phyloP scores from a whole-genome alignment of 2,329 filamentous ascomycete genomes.

The Albifimbria verrucaria region DNA sequence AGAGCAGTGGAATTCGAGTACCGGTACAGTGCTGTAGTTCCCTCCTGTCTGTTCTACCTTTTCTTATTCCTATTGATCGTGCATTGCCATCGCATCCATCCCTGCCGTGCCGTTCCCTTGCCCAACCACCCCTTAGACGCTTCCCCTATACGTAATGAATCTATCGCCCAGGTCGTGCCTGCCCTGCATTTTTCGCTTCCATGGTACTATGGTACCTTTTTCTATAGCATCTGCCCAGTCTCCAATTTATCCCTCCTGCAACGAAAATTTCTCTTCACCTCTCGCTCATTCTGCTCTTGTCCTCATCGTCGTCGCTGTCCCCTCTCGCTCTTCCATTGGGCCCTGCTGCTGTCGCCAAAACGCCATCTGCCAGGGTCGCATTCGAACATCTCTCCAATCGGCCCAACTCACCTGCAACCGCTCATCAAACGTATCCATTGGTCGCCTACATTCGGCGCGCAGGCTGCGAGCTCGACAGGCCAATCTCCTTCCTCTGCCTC shows the following conservation, averaged over 20 bases:
- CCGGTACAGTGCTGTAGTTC: no score
- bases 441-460: not conserved
- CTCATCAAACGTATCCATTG: not conserved
- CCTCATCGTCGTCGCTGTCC: not conserved
- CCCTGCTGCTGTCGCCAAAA: no score
- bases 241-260: not conserved
- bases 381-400: not conserved
- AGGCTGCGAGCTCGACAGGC: not conserved
- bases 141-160: not conserved
- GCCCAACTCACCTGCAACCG: not conserved
- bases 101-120: not conserved
- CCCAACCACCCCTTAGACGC: not conserved
- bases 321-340: no score
- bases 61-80: no score
- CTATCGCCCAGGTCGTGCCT: not conserved
- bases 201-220: not conserved
- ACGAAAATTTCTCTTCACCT: no score
- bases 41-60: no score
- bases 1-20: no score
- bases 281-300: not conserved
- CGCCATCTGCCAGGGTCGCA: not conserved
- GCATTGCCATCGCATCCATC: no score
- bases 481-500: not conserved
- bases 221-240: not conserved
- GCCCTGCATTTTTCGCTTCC: not conserved